A percentile compares a stretch with the other conserved stretches of the same genome.
Conservation (phyloP, 2,329 filamentous ascomycete species). For the Magnaporthales sp. region DNA sequence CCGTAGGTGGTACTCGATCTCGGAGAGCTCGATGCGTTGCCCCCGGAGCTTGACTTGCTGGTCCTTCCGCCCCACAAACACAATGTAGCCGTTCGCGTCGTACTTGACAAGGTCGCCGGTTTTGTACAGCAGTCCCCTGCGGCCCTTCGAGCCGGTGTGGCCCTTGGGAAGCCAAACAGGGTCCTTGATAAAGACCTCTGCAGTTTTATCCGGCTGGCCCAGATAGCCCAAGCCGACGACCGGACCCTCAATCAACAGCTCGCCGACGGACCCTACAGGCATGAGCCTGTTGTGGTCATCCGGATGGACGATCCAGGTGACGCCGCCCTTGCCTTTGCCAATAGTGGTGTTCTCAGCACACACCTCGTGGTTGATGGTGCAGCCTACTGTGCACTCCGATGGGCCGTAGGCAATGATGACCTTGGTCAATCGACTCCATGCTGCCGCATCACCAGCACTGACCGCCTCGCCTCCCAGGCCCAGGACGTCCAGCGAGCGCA, state of each 20-base stretch:
- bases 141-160: neutral
- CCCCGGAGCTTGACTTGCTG: conserved; percentile 47
- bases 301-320: conserved; percentile 17
- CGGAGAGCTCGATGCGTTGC: conserved; percentile 37
- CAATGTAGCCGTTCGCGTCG: conserved; percentile 24
- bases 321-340: conserved; percentile 7
- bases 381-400: conserved; percentile 41
- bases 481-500: conserved; percentile 35
- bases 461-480: conserved; percentile 44
- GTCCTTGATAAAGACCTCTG: conserved; percentile 5
- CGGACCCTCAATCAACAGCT: conserved; percentile 32
- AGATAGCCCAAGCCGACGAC: conserved; percentile 39
- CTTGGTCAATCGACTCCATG: conserved; percentile 34
- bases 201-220: conserved; percentile 1
- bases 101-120: conserved; percentile 31
- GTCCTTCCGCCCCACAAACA: conserved; percentile 40
- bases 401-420: conserved; percentile 44
- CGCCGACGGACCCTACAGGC: conserved; percentile 22
- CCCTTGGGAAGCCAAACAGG: conserved; percentile 3
- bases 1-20: conserved; percentile 10
- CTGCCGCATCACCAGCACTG: conserved; percentile 36
- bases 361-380: conserved; percentile 18
- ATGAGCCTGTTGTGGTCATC: conserved; percentile 17
- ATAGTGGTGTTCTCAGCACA: conserved; percentile 15
- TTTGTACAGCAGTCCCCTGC: conserved; percentile 18